Evolutionary conservation across 371 early-diverging fungal genomes (phyloP), one percentile per base, ranked within the genome.

Genomic region (Ordospora colligata): DNA sequence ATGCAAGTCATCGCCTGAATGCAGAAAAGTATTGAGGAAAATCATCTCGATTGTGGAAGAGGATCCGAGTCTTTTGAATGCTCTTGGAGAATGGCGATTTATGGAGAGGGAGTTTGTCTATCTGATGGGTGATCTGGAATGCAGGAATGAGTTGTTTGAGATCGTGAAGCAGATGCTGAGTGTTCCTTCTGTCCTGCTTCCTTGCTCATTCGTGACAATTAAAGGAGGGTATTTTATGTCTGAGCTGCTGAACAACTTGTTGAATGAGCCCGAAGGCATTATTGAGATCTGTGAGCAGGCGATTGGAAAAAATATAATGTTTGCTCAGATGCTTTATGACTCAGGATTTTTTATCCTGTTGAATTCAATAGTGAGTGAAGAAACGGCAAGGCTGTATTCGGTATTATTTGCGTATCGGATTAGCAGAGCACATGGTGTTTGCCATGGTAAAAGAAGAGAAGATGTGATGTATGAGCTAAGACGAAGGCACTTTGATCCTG

Each of bases 401-500:
- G 17, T 12, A 11, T 51, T 79, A 23, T 79, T 79, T 72, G 47
- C 22, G 0, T 42, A 51, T 40, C 14, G 19, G 14, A 22, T 54
- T 52, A 17, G n/a, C 25, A 46, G 25, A n/a, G 19, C 42, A n/a
- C 62, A 46, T 8, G 32, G 52, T 44, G 44, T 6, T 0, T 25
- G 58, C 32, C 11, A 22, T 12, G 37, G 14, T 8, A 17, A 0
- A 7, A 46, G 23, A 22, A 42, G 63, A n/a, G 22, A 46, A 58
- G 79, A 67, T 19, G 40, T 32, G 19, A 43, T 79, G 37, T 72
- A 53, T 52, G 79, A 75, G 49, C 44, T 79, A 44, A 45, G 63
- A 43, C 69, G 79, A n/a, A 68, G 43, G 46, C 17, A 69, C 8
- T 79, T 79, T 69, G 75, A 74, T 47, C 14, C 23, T 5, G 79